Percentiles rank a stretch among this genome's conserved stretches.
phyloP scores from a whole-genome alignment of 2,329 filamentous ascomycete species.

The Alternaria sp. region DNA sequence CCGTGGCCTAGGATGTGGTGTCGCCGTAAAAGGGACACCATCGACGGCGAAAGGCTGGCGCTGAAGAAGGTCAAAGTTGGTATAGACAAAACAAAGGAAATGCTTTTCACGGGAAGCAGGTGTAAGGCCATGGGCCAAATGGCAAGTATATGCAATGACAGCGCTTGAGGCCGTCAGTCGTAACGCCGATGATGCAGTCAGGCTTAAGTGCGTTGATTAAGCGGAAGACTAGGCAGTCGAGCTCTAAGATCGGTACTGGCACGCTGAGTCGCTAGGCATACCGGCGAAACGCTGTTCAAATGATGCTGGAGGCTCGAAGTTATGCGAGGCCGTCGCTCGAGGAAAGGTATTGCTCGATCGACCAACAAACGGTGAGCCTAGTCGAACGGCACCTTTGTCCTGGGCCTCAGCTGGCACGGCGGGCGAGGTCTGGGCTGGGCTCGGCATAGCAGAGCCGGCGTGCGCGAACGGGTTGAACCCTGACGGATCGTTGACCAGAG shows the following conservation, averaged over 20 bases:
- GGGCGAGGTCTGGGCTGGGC: constrained; percentile 36
- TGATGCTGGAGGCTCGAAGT: constrained; percentile 50
- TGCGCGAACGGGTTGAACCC: constrained; percentile 45
- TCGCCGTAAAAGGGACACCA: constrained; percentile 15
- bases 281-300: constrained; percentile 53
- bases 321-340: constrained; percentile 51
- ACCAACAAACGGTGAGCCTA: constrained; percentile 59
- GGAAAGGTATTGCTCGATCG: constrained; percentile 58
- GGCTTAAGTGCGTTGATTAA: constrained; percentile 35
- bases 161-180: constrained; percentile 35
- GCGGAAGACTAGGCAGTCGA: constrained; percentile 27
- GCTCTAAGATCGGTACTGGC: constrained; percentile 36
- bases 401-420: constrained; percentile 28
- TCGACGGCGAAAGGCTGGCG: constrained; percentile 24
- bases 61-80: constrained; percentile 29
- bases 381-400: constrained; percentile 54
- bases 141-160: constrained; percentile 34
- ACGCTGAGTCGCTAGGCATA: constrained; percentile 36
- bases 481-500: constrained; percentile 60
- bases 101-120: constrained; percentile 39
- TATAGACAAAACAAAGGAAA: constrained; percentile 47
- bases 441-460: constrained; percentile 33
- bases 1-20: constrained; percentile 13
- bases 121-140: constrained; percentile 31
- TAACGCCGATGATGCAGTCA: constrained; percentile 49